Evolutionary conservation across 805 yeast genomes (phyloP).

Genomic region (Lipomyces starkeyi): DNA sequence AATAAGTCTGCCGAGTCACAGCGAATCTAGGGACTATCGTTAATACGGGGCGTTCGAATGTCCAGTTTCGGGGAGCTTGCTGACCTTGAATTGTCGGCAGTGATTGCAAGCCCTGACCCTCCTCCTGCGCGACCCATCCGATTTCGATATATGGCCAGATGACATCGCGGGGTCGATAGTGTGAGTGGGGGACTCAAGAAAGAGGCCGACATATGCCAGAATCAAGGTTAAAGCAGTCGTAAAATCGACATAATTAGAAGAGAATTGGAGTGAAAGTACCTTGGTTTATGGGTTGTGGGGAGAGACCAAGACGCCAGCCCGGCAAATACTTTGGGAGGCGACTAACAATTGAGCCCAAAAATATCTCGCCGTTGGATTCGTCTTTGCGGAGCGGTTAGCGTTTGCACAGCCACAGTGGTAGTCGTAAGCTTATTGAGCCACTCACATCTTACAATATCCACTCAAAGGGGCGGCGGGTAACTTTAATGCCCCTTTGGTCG

Average conservation of each 20-base stretch:
- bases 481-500: too few species aligned
- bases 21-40: constrained; percentile 6
- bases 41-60: background rate
- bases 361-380: too few species aligned
- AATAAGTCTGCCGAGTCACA: constrained; percentile 2
- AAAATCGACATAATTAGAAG: background rate
- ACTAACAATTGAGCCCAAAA: too few species aligned
- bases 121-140: background rate
- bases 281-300: background rate
- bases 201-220: background rate
- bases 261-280: background rate
- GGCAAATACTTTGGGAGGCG: too few species aligned
- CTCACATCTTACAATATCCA: too few species aligned
- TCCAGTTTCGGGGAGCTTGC: background rate
- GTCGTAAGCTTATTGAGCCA: too few species aligned
- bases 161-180: background rate
- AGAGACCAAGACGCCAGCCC: background rate
- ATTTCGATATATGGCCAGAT: background rate
- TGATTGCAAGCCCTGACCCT: background rate
- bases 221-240: background rate
- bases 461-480: background rate
- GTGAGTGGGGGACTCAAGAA: background rate
- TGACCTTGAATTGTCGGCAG: background rate
- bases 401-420: too few species aligned
- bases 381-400: too few species aligned